Base-by-base conservation (phyloP, 2,329 filamentous ascomycete species). In the Davidsoniella australis region DNA sequence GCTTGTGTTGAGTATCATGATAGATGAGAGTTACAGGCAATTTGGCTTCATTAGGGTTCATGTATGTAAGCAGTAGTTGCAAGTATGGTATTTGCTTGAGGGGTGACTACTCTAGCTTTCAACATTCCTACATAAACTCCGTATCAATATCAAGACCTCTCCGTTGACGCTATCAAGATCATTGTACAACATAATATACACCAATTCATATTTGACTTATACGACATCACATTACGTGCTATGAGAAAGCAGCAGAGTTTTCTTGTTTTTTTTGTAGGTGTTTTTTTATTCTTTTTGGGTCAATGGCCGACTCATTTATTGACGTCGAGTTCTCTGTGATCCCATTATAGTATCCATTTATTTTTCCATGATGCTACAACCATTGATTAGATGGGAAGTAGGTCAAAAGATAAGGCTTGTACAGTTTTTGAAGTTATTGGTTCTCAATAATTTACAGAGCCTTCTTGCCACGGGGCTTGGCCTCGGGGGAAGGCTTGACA, bases 391-490 rank as follows among this genome's bases (percentile, higher is more conserved):
- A 46, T 23, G 42, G 41, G 41, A 41, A 46, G 26, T 20, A 33
- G 37, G 46, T 45, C 45, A 49, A 45, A 49, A 51, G 49, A 52
- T 36, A 46, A 41, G 41, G 49, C 41, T 46, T 49, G 46, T 36
- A n/a, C 12, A 41, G 45, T 40, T 43, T 43, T 26, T 44, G 18
- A 26, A 37, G 4, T 12, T 33, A 33, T 33, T 33, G 29, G 29
- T 33, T 33, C 29, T 33, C 29, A 33, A 33, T 33, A 40, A 49
- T 52, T 52, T 52, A 52, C 39, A 52, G 50, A 49, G 84, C 85
- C 75, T 87, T 85, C 58, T 73, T 73, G 60, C 88, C 87, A 63
- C 86, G 77, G 60, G 73, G 72, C 79, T 94, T 93, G 62, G 67
- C 64, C 69, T 80, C 78, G 60, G 77, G 77, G 56, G 71, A 68